Evolutionary conservation across 2,329 filamentous ascomycete genomes (phyloP), one percentile per base, ranked within the genome.

Genomic region (Colletotrichum theobromicola): DNA sequence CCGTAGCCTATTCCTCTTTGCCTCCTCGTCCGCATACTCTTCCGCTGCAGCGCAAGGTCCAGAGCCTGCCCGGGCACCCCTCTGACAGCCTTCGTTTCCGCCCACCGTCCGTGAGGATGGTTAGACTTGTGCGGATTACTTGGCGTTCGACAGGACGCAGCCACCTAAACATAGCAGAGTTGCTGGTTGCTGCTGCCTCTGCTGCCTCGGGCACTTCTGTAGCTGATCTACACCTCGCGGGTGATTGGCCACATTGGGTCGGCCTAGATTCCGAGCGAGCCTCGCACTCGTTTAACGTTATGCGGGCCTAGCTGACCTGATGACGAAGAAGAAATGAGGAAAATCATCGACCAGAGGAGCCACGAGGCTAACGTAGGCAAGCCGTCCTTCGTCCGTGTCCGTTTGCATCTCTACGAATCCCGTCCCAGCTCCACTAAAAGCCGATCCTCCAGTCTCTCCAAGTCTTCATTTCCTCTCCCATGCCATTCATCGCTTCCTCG

Each of bases 31-130:
- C 53, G 42, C 42, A 21, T 57, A 13, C 53, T 26, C n/a, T 24
- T 62, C 24, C 60, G 24, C 60, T 24, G 32, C 60, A 28, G 32
- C 32, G 58, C 58, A 62, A 62, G 58, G 30, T 37, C 30, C 65
- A 68, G 34, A 46, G 32, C 37, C 37, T 28, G 55, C 34, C 66
- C 35, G 55, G 61, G 66, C 57, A 57, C 24, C 26, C 42, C 24
- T 57, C 70, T 42, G 42, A 69, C 64, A 63, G 26, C 64, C 57
- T 63, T 42, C 26, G 70, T 69, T 72, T 69, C 64, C 42, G 57
- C 15, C 42, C n/a, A 26, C 16, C 64, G 65, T 69, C 70, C 32
- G 64, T 42, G 69, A 67, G 28, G 65, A 21, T 55, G 63, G 46
- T 34, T 60, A 8, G 57, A 30, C 28, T 16, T 26, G 18, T 60